phyloP scores from a whole-genome alignment of 2,329 filamentous ascomycete genomes.

The Diaporthe destruens region DNA sequence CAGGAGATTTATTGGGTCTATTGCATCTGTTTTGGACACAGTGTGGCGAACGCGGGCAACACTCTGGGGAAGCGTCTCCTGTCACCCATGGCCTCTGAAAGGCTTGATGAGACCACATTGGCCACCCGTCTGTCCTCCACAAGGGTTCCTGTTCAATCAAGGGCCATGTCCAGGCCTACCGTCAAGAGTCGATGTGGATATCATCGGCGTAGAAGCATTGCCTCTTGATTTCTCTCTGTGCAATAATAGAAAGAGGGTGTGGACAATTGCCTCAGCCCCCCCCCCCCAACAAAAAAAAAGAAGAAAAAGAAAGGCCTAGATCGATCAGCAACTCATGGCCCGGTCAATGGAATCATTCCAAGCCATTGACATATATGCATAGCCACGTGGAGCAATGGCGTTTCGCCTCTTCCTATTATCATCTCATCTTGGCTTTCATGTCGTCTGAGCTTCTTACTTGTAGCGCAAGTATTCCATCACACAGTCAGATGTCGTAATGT shows the following conservation, averaged over 20 bases:
- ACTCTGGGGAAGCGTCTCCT: neutral
- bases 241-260: neutral
- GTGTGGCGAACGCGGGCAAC: neutral
- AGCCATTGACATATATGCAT: no score
- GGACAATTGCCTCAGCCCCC: neutral
- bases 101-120: neutral
- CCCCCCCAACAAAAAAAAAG: neutral
- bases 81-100: neutral
- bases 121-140: no score
- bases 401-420: no score
- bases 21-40: neutral
- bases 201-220: neutral
- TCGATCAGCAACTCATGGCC: neutral
- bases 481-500: no score
- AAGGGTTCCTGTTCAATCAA: neutral
- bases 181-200: neutral
- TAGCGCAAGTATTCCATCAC: neutral
- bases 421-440: neutral
- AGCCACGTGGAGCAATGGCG: no score
- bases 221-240: no score
- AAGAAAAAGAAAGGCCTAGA: neutral
- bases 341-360: no score
- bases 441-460: neutral
- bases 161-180: neutral
- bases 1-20: neutral